Base-by-base conservation (phyloP, 1,284 basidiomycete species). In the Ganoderma multipileum region DNA sequence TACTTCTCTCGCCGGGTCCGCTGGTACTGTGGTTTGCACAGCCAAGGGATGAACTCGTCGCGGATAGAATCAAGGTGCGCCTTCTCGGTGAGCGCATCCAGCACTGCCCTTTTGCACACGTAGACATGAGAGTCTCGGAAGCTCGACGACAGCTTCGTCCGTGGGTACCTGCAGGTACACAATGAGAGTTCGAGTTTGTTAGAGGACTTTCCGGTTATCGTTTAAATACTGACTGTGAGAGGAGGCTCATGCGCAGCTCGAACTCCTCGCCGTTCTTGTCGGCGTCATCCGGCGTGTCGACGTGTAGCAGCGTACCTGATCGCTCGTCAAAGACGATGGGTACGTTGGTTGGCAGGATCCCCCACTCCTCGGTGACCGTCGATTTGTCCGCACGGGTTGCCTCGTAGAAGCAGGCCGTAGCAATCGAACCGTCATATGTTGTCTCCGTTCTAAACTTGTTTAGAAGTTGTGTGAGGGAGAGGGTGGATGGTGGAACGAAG, bases 121-220 rank as follows among this genome's bases (percentile, higher is more conserved):
- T 97, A 98, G 58, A 97, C 91, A 78, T 98, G 96, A 1, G 95
- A 93, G 75, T 98, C 95, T 73, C 92, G 88, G 55, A 94, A 86
- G 38, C 82, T 85, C 2, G 89, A 88, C 1, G 94, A 91, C 36
- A 98, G 82, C 52, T 86, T 89, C 23, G 89, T 85, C 18, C 88
- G 87, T 14, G 95, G 94, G 78, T 93, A 93, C 68, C 94, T 95
- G 75, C 5, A 42, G 23, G 55, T 58, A 18, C n/a, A 47, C 61
- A 64, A 41, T 67, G 42, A 33, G 41, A 59, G 30, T 26, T 12
- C 12, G 33, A 16, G 12, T 41, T 38, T 60, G 14, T 30, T 28
- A 23, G 20, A 33, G 2, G 55, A 20, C 8, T 47, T 26, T n/a
- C 11, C 26, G 23, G 26, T 14, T n/a, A 11, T 8, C 2, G 18